A percentile compares a stretch with the other conserved stretches of the same genome.
phyloP scores from a whole-genome alignment of 805 yeast species.

The Limtongia smithiae region DNA sequence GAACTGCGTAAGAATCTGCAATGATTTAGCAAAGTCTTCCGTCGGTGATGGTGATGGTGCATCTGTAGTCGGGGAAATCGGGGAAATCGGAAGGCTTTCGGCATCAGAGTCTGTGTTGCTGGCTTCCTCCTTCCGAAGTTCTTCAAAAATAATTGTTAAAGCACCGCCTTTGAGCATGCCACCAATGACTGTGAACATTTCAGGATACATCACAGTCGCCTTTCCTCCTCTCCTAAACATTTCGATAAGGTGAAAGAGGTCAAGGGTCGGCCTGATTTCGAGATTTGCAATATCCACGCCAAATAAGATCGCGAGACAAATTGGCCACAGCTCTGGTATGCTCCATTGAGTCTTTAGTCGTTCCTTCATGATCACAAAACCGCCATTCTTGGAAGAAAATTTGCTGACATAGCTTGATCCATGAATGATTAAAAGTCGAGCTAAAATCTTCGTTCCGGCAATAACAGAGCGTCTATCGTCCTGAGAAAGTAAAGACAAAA shows the following conservation, averaged over 20 bases:
- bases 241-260: constrained; percentile 24
- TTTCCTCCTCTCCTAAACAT: constrained; percentile 24
- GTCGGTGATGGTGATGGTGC: not conserved
- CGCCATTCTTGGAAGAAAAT: constrained; percentile 42
- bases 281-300: constrained; percentile 41
- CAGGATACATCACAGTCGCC: constrained; percentile 28
- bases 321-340: constrained; percentile 43
- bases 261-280: constrained; percentile 18
- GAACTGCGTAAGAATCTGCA: constrained; percentile 26
- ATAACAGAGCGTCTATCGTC: constrained; percentile 39
- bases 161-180: constrained; percentile 30
- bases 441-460: constrained; percentile 44
- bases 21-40: constrained; percentile 17
- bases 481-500: constrained; percentile 51
- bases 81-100: not conserved
- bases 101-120: not conserved
- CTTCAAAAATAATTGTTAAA: constrained; percentile 22
- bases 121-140: constrained; percentile 14
- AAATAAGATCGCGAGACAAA: constrained; percentile 34
- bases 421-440: constrained; percentile 47
- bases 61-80: not conserved
- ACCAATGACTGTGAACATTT: constrained; percentile 28
- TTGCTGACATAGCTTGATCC: constrained; percentile 48
- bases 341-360: constrained; percentile 49
- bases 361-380: constrained; percentile 48